Conservation (phyloP, 2,329 filamentous ascomycete genomes). For the Seiridium unicorne region DNA sequence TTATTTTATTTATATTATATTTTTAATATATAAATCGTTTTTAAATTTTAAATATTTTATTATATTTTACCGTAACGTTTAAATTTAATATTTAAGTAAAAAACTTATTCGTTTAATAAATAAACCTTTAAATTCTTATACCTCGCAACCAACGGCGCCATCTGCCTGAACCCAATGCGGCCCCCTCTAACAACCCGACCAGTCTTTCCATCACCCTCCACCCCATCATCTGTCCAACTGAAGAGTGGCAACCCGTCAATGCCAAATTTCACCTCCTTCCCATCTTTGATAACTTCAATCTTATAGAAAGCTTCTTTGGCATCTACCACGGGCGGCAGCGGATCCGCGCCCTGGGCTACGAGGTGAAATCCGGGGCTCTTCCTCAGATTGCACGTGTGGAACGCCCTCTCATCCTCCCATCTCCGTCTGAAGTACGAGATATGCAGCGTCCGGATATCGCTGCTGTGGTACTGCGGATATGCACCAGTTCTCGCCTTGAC, state of each 20-base stretch:
- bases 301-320: background rate
- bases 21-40: too few species aligned
- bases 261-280: background rate
- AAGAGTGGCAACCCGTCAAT: background rate
- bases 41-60: too few species aligned
- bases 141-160: slow-evolving; percentile 1
- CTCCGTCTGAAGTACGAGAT: slow-evolving; percentile 3
- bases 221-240: background rate
- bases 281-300: slow-evolving; percentile 1
- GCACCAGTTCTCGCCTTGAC: background rate
- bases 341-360: slow-evolving; percentile 3
- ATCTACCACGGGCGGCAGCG: background rate
- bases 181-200: background rate
- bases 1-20: too few species aligned
- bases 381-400: slow-evolving; percentile 2
- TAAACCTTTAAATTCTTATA: background rate
- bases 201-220: background rate
- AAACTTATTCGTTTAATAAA: background rate
- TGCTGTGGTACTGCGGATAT: slow-evolving; percentile 1
- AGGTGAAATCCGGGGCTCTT: slow-evolving; percentile 3
- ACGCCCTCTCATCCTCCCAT: slow-evolving; percentile 3
- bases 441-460: slow-evolving; percentile 1
- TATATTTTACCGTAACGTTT: too few species aligned
- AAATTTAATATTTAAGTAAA: background rate
- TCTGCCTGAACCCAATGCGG: slow-evolving; percentile 1